phyloP scores from a whole-genome alignment of 306 rosid genomes.

The Hippophae gyantsensis region DNA sequence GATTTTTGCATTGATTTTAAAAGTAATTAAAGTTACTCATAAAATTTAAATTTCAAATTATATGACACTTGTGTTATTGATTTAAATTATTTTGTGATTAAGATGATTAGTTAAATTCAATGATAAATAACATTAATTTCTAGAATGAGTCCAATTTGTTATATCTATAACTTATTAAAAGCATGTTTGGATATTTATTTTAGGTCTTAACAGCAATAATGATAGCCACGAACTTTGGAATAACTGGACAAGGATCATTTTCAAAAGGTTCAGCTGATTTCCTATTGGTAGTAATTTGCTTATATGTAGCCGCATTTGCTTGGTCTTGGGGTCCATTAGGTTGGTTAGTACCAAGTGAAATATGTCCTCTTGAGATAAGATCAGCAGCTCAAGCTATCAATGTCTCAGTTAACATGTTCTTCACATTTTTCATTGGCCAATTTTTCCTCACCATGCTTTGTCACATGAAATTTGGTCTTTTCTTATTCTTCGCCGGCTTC shows the following conservation, averaged over 20 bases:
- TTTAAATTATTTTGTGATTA: too few relatives aligned
- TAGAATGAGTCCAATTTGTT: too few relatives aligned
- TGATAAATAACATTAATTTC: too few relatives aligned
- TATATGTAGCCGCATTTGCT: slow-evolving; percentile 39
- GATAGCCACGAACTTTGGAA: slow-evolving; percentile 26
- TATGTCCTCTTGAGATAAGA: slow-evolving; percentile 33
- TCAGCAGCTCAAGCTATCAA: slow-evolving; percentile 41
- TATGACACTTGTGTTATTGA: too few relatives aligned
- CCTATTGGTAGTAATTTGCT: slow-evolving; percentile 30
- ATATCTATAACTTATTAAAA: too few relatives aligned
- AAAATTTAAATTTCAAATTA: too few relatives aligned
- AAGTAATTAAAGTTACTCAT: too few relatives aligned
- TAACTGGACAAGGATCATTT: slow-evolving; percentile 28
- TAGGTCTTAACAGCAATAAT: slow-evolving; percentile 21
- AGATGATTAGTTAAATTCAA: too few relatives aligned
- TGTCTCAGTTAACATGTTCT: slow-evolving; percentile 36
- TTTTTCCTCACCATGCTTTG: slow-evolving; percentile 40
- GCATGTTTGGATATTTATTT: not conserved
- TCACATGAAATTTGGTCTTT: slow-evolving; percentile 37
- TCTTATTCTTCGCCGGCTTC: slow-evolving; percentile 34
- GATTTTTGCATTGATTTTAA: too few relatives aligned
- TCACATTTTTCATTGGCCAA: slow-evolving; percentile 36
- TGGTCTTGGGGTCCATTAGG: slow-evolving; percentile 57
- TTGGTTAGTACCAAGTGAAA: slow-evolving; percentile 44
- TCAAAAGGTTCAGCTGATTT: slow-evolving; percentile 12